These are phyloP conservation scores for Claviceps sp. DNA, from an alignment of 2,329 filamentous ascomycete species.

Conservation along the genomic window DNA sequence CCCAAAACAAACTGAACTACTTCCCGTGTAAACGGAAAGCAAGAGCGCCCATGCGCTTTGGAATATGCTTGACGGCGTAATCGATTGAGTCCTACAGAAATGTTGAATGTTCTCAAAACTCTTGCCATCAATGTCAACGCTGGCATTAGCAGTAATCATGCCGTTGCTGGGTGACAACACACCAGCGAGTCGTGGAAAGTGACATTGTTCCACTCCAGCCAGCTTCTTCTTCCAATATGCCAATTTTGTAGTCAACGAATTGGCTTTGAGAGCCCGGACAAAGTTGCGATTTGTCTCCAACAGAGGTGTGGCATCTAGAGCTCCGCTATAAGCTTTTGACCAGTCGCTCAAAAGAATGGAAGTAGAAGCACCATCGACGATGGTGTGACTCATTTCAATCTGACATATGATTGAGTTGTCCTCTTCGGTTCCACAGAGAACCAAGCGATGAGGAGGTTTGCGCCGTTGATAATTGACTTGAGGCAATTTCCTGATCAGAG, in stretches of 20 bases:
- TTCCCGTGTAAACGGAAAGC: slow-evolving; percentile 2
- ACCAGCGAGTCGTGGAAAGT: slow-evolving; percentile 5
- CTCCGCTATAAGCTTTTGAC: slow-evolving; percentile 2
- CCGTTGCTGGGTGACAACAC: neutral
- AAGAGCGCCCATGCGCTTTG: slow-evolving; percentile 8
- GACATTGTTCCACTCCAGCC: slow-evolving; percentile 5
- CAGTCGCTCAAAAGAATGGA: slow-evolving; percentile 5
- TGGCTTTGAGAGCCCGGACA: slow-evolving; percentile 1
- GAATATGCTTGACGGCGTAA: slow-evolving; percentile 3
- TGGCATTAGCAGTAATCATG: neutral
- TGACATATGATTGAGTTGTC: slow-evolving; percentile 10
- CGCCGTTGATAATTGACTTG: slow-evolving; percentile 1
- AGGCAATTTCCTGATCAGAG: neutral
- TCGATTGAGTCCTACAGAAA: slow-evolving; percentile 25
- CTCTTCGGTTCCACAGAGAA: neutral
- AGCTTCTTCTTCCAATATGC: slow-evolving; percentile 8
- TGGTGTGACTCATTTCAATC: slow-evolving; percentile 22
- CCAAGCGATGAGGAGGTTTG: slow-evolving; percentile 2
- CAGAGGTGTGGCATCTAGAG: neutral
- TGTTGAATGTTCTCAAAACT: slow-evolving; percentile 1
- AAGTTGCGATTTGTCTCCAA: slow-evolving; percentile 3
- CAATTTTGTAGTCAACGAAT: neutral
- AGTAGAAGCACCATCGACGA: slow-evolving; percentile 20
- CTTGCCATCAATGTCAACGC: neutral
- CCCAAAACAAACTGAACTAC: slow-evolving; percentile 2